phyloP scores from a whole-genome alignment of 148 eudicot genomes.

The Spergularia bocconei region DNA sequence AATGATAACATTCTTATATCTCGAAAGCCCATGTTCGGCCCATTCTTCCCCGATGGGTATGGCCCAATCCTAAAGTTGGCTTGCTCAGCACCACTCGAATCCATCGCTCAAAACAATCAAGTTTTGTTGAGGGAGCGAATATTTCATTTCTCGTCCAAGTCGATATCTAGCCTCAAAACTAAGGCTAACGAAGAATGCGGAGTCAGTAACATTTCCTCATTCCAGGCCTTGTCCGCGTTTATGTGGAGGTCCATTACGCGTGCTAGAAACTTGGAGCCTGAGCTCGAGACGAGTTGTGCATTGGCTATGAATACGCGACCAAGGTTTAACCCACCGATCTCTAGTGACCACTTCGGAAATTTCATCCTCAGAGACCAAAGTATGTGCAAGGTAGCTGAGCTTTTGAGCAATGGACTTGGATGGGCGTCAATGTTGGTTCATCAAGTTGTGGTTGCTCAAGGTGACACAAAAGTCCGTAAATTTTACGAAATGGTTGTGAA shows the following conservation, averaged over 20 bases:
- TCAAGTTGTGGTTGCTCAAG: slow-evolving; percentile 41
- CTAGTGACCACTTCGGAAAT: slow-evolving; percentile 57
- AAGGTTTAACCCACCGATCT: slow-evolving; percentile 49
- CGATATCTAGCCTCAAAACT: not conserved
- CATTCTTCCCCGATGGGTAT: not conserved
- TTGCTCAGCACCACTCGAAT: not conserved
- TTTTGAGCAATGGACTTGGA: slow-evolving; percentile 39
- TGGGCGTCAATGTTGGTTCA: slow-evolving; percentile 44
- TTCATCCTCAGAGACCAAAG: slow-evolving; percentile 36
- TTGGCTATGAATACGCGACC: slow-evolving; percentile 59
- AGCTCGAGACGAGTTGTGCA: slow-evolving; percentile 52
- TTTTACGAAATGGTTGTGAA: not conserved
- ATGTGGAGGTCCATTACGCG: no score
- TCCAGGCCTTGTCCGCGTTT: slow-evolving; percentile 66
- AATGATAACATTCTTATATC: no score
- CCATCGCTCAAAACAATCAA: not conserved
- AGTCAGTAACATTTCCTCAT: slow-evolving; percentile 46
- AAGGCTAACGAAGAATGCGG: slow-evolving; percentile 29
- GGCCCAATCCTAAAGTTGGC: slow-evolving; percentile 12
- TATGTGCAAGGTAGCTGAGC: slow-evolving; percentile 32
- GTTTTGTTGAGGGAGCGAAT: slow-evolving; percentile 13
- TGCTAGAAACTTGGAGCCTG: slow-evolving; percentile 43
- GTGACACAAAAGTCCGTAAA: slow-evolving; percentile 14
- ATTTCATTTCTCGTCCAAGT: slow-evolving; percentile 15
- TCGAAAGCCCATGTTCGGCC: not conserved